These are phyloP conservation scores for Parascedosporium putredinis DNA, from an alignment of 2,329 filamentous ascomycete genomes.

Conservation along the genomic window DNA sequence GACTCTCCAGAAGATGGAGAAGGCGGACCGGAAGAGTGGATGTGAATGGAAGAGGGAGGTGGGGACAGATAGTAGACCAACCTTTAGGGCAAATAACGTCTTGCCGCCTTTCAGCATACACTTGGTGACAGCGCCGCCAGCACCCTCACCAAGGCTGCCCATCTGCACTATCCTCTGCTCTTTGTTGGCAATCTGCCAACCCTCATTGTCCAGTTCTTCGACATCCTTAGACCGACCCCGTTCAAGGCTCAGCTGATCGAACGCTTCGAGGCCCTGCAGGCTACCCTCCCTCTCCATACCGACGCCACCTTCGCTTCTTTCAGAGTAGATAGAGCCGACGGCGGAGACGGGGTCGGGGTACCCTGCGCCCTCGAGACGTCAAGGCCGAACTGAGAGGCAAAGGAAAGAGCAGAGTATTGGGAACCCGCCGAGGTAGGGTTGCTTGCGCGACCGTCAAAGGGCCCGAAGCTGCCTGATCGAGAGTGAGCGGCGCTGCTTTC, in stretches of 20 bases:
- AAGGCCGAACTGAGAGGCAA: conserved; percentile 63
- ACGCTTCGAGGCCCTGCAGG: conserved; percentile 62
- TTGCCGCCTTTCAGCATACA: conserved; percentile 85
- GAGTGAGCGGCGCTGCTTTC: conserved; percentile 72
- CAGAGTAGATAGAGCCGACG: conserved; percentile 75
- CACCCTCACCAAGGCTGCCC: conserved; percentile 85
- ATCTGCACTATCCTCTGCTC: conserved; percentile 82
- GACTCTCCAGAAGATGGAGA: too few relatives aligned
- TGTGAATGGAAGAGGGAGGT: neutral
- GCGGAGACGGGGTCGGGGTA: conserved; percentile 78
- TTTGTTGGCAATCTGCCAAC: conserved; percentile 86
- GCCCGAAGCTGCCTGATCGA: conserved; percentile 73
- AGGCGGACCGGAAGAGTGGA: too few relatives aligned
- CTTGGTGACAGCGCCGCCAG: conserved; percentile 87
- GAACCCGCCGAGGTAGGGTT: conserved; percentile 82
- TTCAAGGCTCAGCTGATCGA: conserved; percentile 73
- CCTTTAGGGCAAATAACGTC: conserved; percentile 93
- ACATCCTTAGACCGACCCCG: conserved; percentile 79
- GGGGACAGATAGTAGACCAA: conserved; percentile 26
- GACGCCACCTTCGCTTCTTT: conserved; percentile 62
- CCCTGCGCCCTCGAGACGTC: conserved; percentile 53
- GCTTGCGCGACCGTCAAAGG: conserved; percentile 63
- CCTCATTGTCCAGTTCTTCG: conserved; percentile 88
- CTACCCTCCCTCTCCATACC: conserved; percentile 78
- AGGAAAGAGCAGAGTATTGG: conserved; percentile 72